phyloP scores from a whole-genome alignment of 164 flowering plant genomes.

The Cinnamomum chago region DNA sequence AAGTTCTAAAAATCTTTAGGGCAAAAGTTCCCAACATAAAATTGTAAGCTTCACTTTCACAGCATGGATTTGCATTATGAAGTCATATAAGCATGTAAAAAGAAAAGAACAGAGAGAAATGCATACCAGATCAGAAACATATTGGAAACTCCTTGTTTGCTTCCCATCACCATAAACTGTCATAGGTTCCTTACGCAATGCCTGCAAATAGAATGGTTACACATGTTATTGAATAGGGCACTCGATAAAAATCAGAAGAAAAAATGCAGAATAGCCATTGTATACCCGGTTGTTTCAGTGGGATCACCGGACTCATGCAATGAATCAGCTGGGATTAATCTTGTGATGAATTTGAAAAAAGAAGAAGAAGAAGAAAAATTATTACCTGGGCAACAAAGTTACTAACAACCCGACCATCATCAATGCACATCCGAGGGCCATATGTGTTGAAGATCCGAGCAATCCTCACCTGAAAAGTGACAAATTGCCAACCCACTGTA shows the following conservation, averaged over 20 bases:
- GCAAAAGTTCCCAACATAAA: not conserved
- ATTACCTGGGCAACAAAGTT: conserved; percentile 94
- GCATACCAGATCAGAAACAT: conserved; percentile 85
- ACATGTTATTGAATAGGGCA: not conserved
- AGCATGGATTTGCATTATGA: not conserved
- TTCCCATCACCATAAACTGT: conserved; percentile 98
- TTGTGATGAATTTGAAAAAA: not conserved
- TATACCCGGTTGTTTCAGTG: no score
- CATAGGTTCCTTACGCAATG: conserved; percentile 88
- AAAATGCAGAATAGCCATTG: not conserved
- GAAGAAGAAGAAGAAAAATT: not conserved
- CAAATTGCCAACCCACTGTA: no score
- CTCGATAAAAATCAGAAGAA: not conserved
- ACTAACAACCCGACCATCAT: conserved; percentile 96
- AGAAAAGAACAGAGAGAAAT: not conserved
- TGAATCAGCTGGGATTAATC: not conserved
- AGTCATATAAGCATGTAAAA: not conserved
- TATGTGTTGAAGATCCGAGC: conserved; percentile 96
- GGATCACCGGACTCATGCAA: not conserved
- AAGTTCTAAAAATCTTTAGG: not conserved
- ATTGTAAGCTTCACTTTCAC: not conserved
- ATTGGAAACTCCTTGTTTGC: conserved; percentile 98
- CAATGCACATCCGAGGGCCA: conserved; percentile 96
- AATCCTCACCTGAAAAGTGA: conserved; percentile 68
- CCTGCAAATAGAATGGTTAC: conserved; percentile 40